Evolutionary conservation across 352 stramenopile species (phyloP).

Genomic region (Pythium folliculosum): DNA sequence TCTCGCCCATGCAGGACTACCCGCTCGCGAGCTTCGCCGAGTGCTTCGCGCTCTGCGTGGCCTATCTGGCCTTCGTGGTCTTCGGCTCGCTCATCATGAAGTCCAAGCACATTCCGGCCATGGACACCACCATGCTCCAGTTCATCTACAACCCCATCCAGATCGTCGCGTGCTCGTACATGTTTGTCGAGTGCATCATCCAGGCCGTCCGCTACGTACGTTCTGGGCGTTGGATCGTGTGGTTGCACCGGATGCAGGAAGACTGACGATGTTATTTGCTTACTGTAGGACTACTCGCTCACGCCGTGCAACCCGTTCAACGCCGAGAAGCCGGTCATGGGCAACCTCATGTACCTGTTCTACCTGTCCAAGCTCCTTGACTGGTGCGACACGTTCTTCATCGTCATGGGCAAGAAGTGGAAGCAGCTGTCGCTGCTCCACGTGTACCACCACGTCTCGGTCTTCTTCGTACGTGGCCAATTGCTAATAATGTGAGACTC

Average conservation of each 20-base stretch:
- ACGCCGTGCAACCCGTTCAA: conserved; percentile 93
- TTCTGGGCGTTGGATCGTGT: background rate
- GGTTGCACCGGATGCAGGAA: no score
- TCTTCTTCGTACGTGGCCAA: conserved; percentile 69
- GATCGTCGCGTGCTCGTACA: conserved; percentile 96
- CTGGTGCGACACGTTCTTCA: conserved; percentile 96
- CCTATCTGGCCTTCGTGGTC: conserved; percentile 70
- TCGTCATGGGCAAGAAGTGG: conserved; percentile 96
- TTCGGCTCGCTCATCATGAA: conserved; percentile 81
- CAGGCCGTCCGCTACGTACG: conserved; percentile 90
- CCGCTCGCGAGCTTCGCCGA: conserved; percentile 65
- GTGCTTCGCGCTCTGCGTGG: conserved; percentile 58
- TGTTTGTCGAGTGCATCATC: conserved; percentile 93
- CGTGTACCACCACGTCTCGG: conserved; percentile 94
- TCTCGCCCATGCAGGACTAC: conserved; percentile 61
- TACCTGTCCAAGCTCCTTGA: conserved; percentile 97
- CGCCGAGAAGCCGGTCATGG: conserved; percentile 89
- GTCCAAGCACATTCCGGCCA: conserved; percentile 55
- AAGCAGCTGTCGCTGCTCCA: conserved; percentile 94
- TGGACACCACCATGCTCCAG: conserved; percentile 87
- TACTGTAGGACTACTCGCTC: conserved; percentile 65
- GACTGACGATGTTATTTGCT: no score
- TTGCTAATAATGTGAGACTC: background rate
- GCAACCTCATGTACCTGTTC: conserved; percentile 97
- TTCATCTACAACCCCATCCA: conserved; percentile 98